Evolutionary conservation across 179 eudicot species (phyloP), one percentile per base, ranked within the genome.

Genomic region (Spinacia oleracea): DNA sequence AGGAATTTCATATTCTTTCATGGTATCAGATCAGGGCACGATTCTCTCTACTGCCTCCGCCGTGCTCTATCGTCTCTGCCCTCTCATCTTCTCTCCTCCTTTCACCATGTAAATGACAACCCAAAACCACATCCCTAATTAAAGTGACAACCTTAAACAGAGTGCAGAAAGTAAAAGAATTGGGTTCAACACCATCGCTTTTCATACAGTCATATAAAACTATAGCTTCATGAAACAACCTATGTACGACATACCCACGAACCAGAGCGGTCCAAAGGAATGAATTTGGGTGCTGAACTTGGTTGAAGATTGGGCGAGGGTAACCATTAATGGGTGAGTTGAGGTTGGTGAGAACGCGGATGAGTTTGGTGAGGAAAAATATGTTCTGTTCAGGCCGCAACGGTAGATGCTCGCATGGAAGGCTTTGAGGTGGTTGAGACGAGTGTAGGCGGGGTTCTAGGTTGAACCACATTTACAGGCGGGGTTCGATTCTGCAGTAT

Each of bases 201-300:
- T 93, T 83, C 98, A 93, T 93, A 63, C 68, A 68, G 48, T n/a
- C 60, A 70, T 89, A 92, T 55, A 81, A n/a, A 8, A 21, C 48
- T 5, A 89, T 45, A 0, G 91, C 71, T 63, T 86, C 87, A 3
- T 1, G n/a, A 20, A 85, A 82, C 83, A 66, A 91, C 12, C 92
- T 95, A 9, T 93, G 92, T n/a, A n/a, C n/a, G n/a, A n/a, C n/a
- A n/a, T n/a, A n/a, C n/a, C n/a, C n/a, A n/a, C n/a, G n/a, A n/a
- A 43, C 83, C 25, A 93, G 25, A 73, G 92, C 90, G 5, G 95
- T 92, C 78, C 87, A 92, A 9, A 93, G 86, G 79, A 93, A 91
- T n/a, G 90, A 80, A 83, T 90, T 87, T 20, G 90, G 92, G 75
- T 80, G 43, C 14, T 65, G 65, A 12, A 89, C 89, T 53, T 86